Conservation (phyloP, 306 rosid genomes). For the Morella rubra region DNA sequence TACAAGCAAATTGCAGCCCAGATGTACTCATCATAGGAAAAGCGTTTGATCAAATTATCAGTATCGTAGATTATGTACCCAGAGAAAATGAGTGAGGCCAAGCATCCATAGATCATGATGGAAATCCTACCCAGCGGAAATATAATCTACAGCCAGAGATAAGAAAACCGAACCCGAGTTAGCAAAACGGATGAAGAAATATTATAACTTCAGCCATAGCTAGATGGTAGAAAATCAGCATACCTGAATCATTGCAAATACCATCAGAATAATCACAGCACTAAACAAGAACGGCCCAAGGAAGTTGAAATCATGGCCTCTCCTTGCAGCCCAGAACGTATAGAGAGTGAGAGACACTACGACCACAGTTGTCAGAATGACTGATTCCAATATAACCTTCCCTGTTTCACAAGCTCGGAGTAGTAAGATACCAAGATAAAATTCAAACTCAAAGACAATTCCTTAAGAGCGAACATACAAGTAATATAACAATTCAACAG, state of each 20-base stretch:
- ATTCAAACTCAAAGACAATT: neutral
- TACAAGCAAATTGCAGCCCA: slow-evolving; percentile 85
- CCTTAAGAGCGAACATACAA: neutral
- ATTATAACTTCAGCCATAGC: neutral
- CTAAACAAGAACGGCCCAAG: slow-evolving; percentile 85
- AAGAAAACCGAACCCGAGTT: neutral
- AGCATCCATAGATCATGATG: slow-evolving; percentile 65
- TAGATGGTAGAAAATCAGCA: neutral
- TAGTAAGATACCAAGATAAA: neutral
- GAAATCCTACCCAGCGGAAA: slow-evolving; percentile 72
- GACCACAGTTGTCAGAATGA: slow-evolving; percentile 63
- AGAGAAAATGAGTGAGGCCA: slow-evolving; percentile 77
- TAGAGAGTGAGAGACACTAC: slow-evolving; percentile 74
- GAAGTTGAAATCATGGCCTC: slow-evolving; percentile 80
- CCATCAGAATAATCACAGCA: slow-evolving; percentile 60
- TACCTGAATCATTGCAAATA: slow-evolving; percentile 79
- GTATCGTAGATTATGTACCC: slow-evolving; percentile 87
- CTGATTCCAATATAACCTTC: slow-evolving; percentile 76
- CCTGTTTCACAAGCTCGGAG: slow-evolving; percentile 44
- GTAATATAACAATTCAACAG: too few species aligned
- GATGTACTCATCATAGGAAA: slow-evolving; percentile 77
- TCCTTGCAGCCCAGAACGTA: slow-evolving; percentile 92
- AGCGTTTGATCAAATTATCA: slow-evolving; percentile 80
- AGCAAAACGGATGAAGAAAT: neutral
- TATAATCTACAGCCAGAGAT: slow-evolving; percentile 30